Evolutionary conservation across 2,329 filamentous ascomycete species (phyloP), one percentile per base, ranked within the genome.

Genomic region (Pseudopithomyces chartarum): DNA sequence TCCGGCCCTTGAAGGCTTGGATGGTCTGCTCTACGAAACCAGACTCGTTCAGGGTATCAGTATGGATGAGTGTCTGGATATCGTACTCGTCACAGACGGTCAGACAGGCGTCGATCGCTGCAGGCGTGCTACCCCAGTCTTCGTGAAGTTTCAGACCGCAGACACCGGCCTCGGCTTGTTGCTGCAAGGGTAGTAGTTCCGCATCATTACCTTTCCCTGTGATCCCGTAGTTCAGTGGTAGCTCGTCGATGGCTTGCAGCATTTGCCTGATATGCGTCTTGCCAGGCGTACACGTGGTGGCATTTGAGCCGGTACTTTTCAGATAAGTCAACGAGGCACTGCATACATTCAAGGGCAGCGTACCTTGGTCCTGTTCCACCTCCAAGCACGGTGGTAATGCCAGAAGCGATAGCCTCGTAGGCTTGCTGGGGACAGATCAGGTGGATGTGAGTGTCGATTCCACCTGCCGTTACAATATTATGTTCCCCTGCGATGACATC

Each of bases 21-120:
- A 97, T 87, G 2, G 93, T 97, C 57, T 91, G 89, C 74, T 97
- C 94, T 49, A 98, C 94, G 70, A 97, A 98, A n/a, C 94, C 94
- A 17, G 91, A 94, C 76, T 98, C 94, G 76, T 98, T 98, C 59
- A 98, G 85, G 0, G 94, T 97, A 75, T 98, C 94, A 0, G 93
- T 97, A 75, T 97, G 94, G 67, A 98, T 96, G 62, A 97, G 86
- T 63, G 91, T 96, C 76, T 98, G 94, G 23, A 98, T 86, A 70
- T 98, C 94, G 54, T 91, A 85, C 71, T 96, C 90, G 68, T 98
- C 94, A 74, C 93, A 97, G 42, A 97, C 90, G 1, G 79, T 71
- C 42, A 76, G 83, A 69, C 94, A 97, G 1, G 89, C 84, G 74
- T 98, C 93, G 69, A 98, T 98, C 20, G 92, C 92, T 1, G 91